Evolutionary conservation across 1,284 basidiomycete species (phyloP), one percentile per base, ranked within the genome.

Genomic region (Cryptococcus sp.): DNA sequence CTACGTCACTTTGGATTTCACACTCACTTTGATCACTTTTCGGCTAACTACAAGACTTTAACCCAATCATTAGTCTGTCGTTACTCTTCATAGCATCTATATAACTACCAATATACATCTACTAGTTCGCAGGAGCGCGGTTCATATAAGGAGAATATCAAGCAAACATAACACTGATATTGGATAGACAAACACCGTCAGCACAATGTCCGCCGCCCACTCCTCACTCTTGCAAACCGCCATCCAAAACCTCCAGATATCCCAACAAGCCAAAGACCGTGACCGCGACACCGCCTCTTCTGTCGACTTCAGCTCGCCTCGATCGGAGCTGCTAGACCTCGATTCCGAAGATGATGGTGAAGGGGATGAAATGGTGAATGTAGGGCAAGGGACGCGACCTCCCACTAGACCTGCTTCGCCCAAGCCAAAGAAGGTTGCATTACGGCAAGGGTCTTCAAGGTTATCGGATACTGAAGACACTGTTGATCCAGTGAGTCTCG

Each of bases 351-450:
- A 61, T 9, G 58, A 53, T 18, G 70, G 61, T 4, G 73, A 75
- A 52, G 78, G 77, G 31, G 78, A 80, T 46, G 76, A 78, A 53
- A 45, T 69, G 48, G 63, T 74, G 10, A 50, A 57, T 18, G 69
- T 76, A 1, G 72, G 72, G 2, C 62, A 61, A 43, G 70, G 66
- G 2, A 76, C 74, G 2, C 57, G 69, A 24, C 74, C 74, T 0
- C 66, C 60, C 2, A 75, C 74, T 3, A 73, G 73, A 4, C 57
- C 62, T 19, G 54, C 54, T 63, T 57, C 37, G 46, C 52, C 2
- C 59, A 61, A 49, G 71, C 73, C 64, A 71, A 72, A 21, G 72
- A 74, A 55, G 57, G 72, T 68, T 11, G 11, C 23, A 18, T 7
- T 28, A 18, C 23, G 22, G 2, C 24, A 16, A 7, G 10, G 23